Base-by-base conservation (phyloP, 2,329 filamentous ascomycete species). In the Talaromyces sp. region DNA sequence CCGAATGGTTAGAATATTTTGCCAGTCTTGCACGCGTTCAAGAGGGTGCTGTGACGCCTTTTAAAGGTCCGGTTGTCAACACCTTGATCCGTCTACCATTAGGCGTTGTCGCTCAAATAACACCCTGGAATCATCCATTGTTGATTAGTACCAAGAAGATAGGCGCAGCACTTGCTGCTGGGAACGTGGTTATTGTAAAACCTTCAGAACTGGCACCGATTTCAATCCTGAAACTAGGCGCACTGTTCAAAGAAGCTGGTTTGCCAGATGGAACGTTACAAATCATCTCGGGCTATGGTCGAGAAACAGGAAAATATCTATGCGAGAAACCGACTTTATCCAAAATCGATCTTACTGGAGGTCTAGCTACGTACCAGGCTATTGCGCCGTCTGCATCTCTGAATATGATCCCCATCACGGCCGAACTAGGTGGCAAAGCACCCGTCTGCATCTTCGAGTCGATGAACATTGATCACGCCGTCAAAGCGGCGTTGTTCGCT, bases 1-100 rank as follows among this genome's bases (percentile, higher is more conserved):
- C 72, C 4, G 70, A 72, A 59, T 89, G 87, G 87, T 84, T 89
- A 72, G 84, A 82, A 60, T 89, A 89, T 73, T 90, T 87, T 65
- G 85, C 86, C 1, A 78, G 85, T 0, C 67, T 89, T 1, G 78
- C 88, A 33, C 81, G 87, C n/a, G 85, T 83, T 1, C 84, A 88
- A 65, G 84, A 89, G 70, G 80, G 84, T 2, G 73, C 83, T 1
- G 82, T 89, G 0, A 77, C 89, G 1, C 87, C 87, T 0, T 89
- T 87, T 2, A 74, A 69, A 37, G 73, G 73, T 0, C 71, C 70
- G 5, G 65, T 75, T 2, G 69, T 73, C 46, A 75, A 75, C 56
- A 74, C 72, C 3, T 60, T 74, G 13, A 72, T 70, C 5, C 64
- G 70, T 10, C 51, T 68, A 13, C 74, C 74, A 2, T 60, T 75